These are phyloP conservation scores for Cryomyces minteri DNA, from an alignment of 495 filamentous ascomycete species.

Conservation along the genomic window DNA sequence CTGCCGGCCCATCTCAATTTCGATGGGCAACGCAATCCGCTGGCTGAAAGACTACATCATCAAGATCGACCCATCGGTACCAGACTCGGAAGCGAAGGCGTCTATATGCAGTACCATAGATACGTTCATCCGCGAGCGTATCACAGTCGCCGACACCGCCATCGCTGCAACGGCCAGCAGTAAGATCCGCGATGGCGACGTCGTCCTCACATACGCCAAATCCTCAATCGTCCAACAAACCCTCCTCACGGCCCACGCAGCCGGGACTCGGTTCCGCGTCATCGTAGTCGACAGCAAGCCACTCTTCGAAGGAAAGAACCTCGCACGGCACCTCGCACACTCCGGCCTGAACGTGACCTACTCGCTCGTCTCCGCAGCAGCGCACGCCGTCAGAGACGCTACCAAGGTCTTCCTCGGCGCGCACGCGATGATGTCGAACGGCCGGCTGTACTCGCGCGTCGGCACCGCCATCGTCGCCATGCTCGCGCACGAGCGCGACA, in stretches of 20 bases:
- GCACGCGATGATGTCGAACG: constrained; percentile 81
- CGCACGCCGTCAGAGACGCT: constrained; percentile 49
- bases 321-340: constrained; percentile 47
- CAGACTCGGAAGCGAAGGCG: constrained; percentile 61
- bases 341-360: constrained; percentile 63
- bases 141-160: constrained; percentile 68
- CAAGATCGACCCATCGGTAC: constrained; percentile 61
- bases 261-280: constrained; percentile 60
- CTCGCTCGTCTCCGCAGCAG: constrained; percentile 54
- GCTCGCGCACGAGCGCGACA: constrained; percentile 50
- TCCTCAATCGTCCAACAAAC: constrained; percentile 71
- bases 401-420: constrained; percentile 76
- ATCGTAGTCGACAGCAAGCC: constrained; percentile 71
- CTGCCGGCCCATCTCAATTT: constrained; percentile 80
- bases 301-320: constrained; percentile 58
- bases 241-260: constrained; percentile 47
- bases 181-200: constrained; percentile 60
- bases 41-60: constrained; percentile 81
- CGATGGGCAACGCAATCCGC: constrained; percentile 89
- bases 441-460: constrained; percentile 66
- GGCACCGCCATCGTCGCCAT: constrained; percentile 84
- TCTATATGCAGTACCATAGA: constrained; percentile 67
- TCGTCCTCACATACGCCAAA: constrained; percentile 78
- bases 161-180: constrained; percentile 58
- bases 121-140: constrained; percentile 73